Conservation (phyloP, 2,329 filamentous ascomycete genomes). For the Epichloe baconii region DNA sequence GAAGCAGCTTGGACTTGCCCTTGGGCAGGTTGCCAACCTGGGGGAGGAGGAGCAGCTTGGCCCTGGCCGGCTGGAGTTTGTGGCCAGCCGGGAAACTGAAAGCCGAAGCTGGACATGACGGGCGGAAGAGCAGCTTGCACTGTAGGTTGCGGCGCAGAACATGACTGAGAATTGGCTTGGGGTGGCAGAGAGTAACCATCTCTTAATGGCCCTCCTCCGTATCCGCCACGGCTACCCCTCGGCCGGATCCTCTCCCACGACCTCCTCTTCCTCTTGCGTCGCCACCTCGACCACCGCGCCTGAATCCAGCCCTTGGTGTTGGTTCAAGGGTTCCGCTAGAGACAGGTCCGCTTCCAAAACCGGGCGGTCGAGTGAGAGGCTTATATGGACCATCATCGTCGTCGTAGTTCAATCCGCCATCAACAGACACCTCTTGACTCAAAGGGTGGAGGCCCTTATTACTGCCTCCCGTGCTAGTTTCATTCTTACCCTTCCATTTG, state of each 20-base stretch:
- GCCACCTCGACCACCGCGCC: constrained; percentile 30
- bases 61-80: constrained; percentile 14
- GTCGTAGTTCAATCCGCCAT: constrained; percentile 51
- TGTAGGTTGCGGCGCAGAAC: constrained; percentile 10
- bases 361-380: constrained; percentile 54
- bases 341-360: constrained; percentile 40
- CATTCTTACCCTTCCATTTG: constrained; percentile 29
- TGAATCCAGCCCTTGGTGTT: constrained; percentile 16
- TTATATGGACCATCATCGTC: constrained; percentile 58
- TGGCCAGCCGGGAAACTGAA: constrained; percentile 31
- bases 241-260: constrained; percentile 28
- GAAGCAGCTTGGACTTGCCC: constrained; percentile 17
- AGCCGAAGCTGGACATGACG: constrained; percentile 24
- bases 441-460: constrained; percentile 26
- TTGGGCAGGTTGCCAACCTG: constrained; percentile 13
- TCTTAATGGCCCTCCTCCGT: constrained; percentile 13
- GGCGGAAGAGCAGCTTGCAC: constrained; percentile 9
- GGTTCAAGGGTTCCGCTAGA: constrained; percentile 26
- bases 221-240: constrained; percentile 26
- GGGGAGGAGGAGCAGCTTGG: constrained; percentile 18
- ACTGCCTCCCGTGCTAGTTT: constrained; percentile 21
- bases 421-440: constrained; percentile 24
- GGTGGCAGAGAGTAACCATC: constrained; percentile 31
- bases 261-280: constrained; percentile 24
- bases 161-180: constrained; percentile 16